Percentiles rank a stretch among this genome's conserved stretches.
Evolutionary conservation across 1,139 yeast species (phyloP).

Genomic region (Debaryomyces coudertii): DNA sequence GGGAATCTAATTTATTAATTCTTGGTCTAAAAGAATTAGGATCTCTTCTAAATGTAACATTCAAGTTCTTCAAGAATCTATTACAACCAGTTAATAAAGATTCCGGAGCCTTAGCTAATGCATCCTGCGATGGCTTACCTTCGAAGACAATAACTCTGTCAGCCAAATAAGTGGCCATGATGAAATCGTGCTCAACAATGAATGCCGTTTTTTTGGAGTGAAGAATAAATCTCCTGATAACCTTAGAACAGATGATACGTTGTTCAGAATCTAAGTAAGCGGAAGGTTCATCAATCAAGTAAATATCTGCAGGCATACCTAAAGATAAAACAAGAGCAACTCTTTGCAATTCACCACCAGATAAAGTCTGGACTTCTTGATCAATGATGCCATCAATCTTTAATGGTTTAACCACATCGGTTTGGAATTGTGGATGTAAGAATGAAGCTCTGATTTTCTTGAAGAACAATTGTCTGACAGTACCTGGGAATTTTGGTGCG

Average conservation of each 20-base stretch:
- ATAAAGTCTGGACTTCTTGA: slow-evolving; percentile 94
- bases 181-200: slow-evolving; percentile 98
- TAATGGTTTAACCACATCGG: slow-evolving; percentile 96
- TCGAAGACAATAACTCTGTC: slow-evolving; percentile 98
- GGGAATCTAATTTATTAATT: slow-evolving; percentile 95
- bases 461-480: slow-evolving; percentile 95
- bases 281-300: slow-evolving; percentile 96
- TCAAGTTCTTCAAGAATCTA: slow-evolving; percentile 92
- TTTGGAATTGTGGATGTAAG: slow-evolving; percentile 95
- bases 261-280: slow-evolving; percentile 99
- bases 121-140: slow-evolving; percentile 85
- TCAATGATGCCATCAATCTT: slow-evolving; percentile 92
- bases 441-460: slow-evolving; percentile 94
- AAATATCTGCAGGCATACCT: slow-evolving; percentile 94
- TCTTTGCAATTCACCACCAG: slow-evolving; percentile 99
- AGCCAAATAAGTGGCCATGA: slow-evolving; percentile 98
- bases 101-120: slow-evolving; percentile 86
- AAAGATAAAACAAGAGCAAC: slow-evolving; percentile 95
- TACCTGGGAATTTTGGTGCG: slow-evolving; percentile 97
- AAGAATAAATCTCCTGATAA: slow-evolving; percentile 92
- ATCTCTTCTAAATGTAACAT: slow-evolving; percentile 98
- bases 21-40: slow-evolving; percentile 98
- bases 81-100: slow-evolving; percentile 95
- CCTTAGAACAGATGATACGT: slow-evolving; percentile 98
- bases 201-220: slow-evolving; percentile 98